Percentiles rank a stretch among this genome's conserved stretches.
Conservation (phyloP, 2,329 filamentous ascomycete species). For the Colletotrichum musae region DNA sequence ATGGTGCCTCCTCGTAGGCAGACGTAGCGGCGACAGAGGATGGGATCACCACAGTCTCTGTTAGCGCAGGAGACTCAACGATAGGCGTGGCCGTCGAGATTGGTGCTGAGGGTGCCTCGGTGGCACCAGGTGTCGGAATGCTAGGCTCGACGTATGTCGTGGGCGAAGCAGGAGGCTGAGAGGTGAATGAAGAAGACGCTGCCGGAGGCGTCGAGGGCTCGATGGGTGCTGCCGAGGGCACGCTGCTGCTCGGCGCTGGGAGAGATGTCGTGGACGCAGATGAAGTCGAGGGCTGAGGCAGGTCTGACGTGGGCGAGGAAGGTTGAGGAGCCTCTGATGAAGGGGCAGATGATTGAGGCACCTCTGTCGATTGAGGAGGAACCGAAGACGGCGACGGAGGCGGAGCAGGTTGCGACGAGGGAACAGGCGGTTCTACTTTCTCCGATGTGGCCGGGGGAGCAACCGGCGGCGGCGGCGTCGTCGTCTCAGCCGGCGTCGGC, state of each 20-base stretch:
- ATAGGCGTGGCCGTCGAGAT: background rate
- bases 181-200: background rate
- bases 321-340: background rate
- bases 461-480: conserved; percentile 7
- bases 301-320: background rate
- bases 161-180: conserved; percentile 2
- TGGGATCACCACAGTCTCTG: background rate
- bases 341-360: background rate
- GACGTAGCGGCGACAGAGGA: conserved; percentile 16
- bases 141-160: background rate
- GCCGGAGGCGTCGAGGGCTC: background rate
- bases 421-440: background rate
- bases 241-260: background rate
- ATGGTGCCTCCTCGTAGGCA: conserved; percentile 17
- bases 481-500: conserved; percentile 8
- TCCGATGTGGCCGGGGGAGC: conserved; percentile 12
- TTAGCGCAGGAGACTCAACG: conserved; percentile 14
- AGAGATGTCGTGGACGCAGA: background rate
- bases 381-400: background rate
- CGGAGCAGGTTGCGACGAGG: background rate
- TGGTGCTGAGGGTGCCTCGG: background rate
- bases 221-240: background rate
- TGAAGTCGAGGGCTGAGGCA: background rate
- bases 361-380: background rate
- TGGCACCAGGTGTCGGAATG: background rate